Conservation (phyloP, 2,329 filamentous ascomycete genomes). For the Talaromyces sp. region DNA sequence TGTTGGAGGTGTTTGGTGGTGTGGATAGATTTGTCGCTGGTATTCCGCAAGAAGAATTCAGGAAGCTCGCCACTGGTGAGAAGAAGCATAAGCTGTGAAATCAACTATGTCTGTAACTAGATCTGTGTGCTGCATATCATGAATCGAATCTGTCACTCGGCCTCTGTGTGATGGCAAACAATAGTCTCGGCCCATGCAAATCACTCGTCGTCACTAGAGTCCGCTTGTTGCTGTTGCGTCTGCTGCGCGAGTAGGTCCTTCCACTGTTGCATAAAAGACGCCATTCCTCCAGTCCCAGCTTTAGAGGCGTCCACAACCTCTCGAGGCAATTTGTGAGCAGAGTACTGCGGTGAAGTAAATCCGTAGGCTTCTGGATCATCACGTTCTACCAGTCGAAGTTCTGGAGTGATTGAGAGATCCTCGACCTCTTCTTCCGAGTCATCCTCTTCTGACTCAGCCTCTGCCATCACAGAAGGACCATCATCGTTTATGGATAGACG, state of each 20-base stretch:
- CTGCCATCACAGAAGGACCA: not conserved
- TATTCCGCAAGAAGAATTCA: conserved; percentile 83
- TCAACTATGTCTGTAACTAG: not conserved
- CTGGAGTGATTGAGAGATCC: conserved; percentile 57
- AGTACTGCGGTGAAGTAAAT: conserved; percentile 82
- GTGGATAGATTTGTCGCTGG: conserved; percentile 75
- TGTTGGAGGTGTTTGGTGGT: conserved; percentile 80
- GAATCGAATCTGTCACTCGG: not conserved
- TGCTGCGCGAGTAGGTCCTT: conserved; percentile 53
- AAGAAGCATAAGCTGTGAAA: conserved; percentile 87
- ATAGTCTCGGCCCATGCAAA: not conserved
- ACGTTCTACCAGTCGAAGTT: conserved; percentile 75
- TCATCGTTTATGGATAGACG: conserved; percentile 32
- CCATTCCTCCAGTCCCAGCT: conserved; percentile 68
- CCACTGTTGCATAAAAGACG: conserved; percentile 77
- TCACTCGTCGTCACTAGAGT: conserved; percentile 34
- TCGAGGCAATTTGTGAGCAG: conserved; percentile 89
- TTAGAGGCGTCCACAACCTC: conserved; percentile 74
- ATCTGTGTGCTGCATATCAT: not conserved
- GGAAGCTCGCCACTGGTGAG: conserved; percentile 76
- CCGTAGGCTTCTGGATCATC: conserved; percentile 86
- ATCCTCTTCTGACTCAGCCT: not conserved
- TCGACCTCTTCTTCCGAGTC: conserved; percentile 48
- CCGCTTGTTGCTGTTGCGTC: conserved; percentile 37
- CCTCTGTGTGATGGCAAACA: not conserved